Evolutionary conservation across 2,329 filamentous ascomycete genomes (phyloP).

Genomic region (Thermothelomyces thermophilus): DNA sequence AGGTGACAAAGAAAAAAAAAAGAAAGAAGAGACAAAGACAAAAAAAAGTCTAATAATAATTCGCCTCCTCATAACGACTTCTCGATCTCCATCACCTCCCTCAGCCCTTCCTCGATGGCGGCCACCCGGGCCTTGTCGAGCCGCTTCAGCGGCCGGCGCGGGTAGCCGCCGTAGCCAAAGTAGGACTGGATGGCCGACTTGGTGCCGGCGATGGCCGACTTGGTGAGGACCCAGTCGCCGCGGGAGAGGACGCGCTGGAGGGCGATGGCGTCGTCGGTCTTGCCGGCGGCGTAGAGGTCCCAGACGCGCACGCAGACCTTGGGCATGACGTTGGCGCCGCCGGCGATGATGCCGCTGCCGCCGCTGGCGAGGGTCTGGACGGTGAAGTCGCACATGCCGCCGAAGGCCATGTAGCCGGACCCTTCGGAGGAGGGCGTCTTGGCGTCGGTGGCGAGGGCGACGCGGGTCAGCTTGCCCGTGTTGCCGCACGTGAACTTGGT

Average conservation of each 20-base stretch:
- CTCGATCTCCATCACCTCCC: slow-evolving; percentile 62
- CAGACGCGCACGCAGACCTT: slow-evolving; percentile 74
- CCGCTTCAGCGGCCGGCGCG: slow-evolving; percentile 64
- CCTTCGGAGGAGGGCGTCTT: slow-evolving; percentile 55
- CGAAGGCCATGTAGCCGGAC: slow-evolving; percentile 75
- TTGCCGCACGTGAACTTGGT: slow-evolving; percentile 91
- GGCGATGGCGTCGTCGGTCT: slow-evolving; percentile 65
- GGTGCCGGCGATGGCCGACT: slow-evolving; percentile 77
- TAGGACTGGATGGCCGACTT: slow-evolving; percentile 76
- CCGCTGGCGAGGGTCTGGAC: slow-evolving; percentile 73
- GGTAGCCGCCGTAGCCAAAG: slow-evolving; percentile 74
- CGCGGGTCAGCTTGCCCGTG: slow-evolving; percentile 80
- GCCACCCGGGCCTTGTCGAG: slow-evolving; percentile 50
- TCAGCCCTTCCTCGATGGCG: slow-evolving; percentile 49
- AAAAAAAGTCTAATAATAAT: not conserved
- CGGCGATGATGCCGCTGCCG: slow-evolving; percentile 78
- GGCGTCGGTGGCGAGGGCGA: slow-evolving; percentile 65
- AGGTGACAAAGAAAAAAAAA: not conserved
- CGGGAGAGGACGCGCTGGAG: slow-evolving; percentile 72
- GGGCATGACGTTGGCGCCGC: slow-evolving; percentile 78
- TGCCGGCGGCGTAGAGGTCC: slow-evolving; percentile 67
- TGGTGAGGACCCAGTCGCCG: slow-evolving; percentile 78
- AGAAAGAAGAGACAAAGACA: not conserved
- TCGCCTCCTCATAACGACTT: slow-evolving; percentile 38
- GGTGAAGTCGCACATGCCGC: slow-evolving; percentile 83